Conservation (phyloP, 1,139 yeast genomes). For the Geotrichum aggregatum region DNA sequence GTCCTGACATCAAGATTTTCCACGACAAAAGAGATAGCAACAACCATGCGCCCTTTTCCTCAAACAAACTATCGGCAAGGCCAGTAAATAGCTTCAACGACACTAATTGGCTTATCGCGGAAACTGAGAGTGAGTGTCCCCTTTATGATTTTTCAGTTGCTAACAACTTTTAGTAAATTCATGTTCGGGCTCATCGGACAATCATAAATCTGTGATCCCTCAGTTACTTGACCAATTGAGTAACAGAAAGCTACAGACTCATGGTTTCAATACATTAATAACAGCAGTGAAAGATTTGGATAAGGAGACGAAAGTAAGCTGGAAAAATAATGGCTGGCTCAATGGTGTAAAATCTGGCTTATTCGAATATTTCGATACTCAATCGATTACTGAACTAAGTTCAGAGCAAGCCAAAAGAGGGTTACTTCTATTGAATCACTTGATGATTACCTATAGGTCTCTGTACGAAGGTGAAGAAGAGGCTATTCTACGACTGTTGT, state of each 20-base stretch:
- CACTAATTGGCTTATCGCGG: slow-evolving; percentile 15
- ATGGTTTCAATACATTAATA: slow-evolving; percentile 14
- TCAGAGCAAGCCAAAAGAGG: slow-evolving; percentile 14
- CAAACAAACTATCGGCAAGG: neutral
- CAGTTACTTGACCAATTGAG: slow-evolving; percentile 5
- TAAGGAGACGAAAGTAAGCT: neutral
- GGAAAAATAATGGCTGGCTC: slow-evolving; percentile 17
- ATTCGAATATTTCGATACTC: slow-evolving; percentile 5
- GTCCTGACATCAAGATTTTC: slow-evolving; percentile 11
- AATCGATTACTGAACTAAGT: neutral
- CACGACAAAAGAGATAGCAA: slow-evolving; percentile 5
- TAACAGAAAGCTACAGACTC: neutral
- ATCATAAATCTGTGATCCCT: neutral
- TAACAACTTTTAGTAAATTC: slow-evolving; percentile 3
- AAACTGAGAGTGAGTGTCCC: slow-evolving; percentile 3
- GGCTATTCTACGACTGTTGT: slow-evolving; percentile 1
- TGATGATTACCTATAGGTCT: neutral
- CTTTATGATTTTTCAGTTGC: neutral
- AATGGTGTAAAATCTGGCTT: neutral
- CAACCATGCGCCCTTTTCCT: neutral
- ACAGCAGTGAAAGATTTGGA: slow-evolving; percentile 10
- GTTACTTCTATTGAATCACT: slow-evolving; percentile 12
- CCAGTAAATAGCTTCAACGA: neutral
- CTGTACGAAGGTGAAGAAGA: slow-evolving; percentile 4
- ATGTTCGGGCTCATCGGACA: slow-evolving; percentile 3